Evolutionary conservation across 2,329 filamentous ascomycete genomes (phyloP).

Genomic region (Neoascochyta sp.): DNA sequence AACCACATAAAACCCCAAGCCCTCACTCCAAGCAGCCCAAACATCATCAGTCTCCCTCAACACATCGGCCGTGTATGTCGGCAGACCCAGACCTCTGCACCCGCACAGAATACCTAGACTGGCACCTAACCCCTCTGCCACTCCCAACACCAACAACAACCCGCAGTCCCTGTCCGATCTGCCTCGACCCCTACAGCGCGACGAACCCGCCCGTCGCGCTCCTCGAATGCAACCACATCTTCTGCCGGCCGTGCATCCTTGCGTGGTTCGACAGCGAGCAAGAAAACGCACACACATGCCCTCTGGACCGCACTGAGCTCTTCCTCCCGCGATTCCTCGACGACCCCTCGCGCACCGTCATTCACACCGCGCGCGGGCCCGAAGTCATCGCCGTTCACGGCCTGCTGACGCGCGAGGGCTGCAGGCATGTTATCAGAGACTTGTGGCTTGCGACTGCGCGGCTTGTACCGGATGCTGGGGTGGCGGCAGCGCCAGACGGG

Average conservation of each 20-base stretch:
- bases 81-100: no score
- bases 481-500: no score
- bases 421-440: slow-evolving; percentile 1
- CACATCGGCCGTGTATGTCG: no score
- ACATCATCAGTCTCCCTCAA: no score
- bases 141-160: no score
- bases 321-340: not conserved
- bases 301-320: slow-evolving; percentile 1
- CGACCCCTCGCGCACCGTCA: not conserved
- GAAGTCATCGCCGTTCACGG: slow-evolving; percentile 5
- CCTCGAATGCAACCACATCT: slow-evolving; percentile 11
- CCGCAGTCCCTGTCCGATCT: slow-evolving; percentile 10
- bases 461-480: no score
- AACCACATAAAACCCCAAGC: no score
- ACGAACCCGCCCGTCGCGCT: slow-evolving; percentile 3
- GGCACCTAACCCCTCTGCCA: no score
- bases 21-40: no score
- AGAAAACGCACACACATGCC: slow-evolving; percentile 1
- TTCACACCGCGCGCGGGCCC: no score
- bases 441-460: slow-evolving; percentile 3
- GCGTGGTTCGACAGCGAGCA: slow-evolving; percentile 3
- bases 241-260: slow-evolving; percentile 9
- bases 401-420: slow-evolving; percentile 1
- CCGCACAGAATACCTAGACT: no score
- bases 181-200: slow-evolving; percentile 3